These are phyloP conservation scores for Plasmodium blacklocki DNA, from an alignment of 169 alveolate species.

Conservation along the genomic window DNA sequence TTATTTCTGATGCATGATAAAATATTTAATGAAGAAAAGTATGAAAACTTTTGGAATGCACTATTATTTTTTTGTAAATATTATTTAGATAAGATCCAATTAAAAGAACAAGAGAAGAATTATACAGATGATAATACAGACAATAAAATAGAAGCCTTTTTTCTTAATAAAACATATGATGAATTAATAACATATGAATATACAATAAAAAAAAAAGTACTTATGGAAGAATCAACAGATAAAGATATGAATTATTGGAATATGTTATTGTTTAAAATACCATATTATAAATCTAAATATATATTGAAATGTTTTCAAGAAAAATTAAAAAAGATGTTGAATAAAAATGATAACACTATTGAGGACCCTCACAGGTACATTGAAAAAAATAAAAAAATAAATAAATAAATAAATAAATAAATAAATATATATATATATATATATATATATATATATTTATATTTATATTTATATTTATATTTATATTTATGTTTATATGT, in stretches of 20 bases:
- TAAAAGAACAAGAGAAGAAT: slow-evolving; percentile 21
- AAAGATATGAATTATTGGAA: slow-evolving; percentile 89
- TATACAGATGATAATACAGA: slow-evolving; percentile 73
- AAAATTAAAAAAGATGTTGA: background rate
- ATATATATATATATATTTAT: background rate
- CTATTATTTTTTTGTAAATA: slow-evolving; percentile 29
- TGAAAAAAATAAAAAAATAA: background rate
- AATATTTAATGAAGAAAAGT: slow-evolving; percentile 14
- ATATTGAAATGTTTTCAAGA: slow-evolving; percentile 29
- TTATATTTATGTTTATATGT: background rate
- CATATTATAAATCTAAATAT: slow-evolving; percentile 79
- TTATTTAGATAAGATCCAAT: slow-evolving; percentile 2
- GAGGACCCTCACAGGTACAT: background rate
- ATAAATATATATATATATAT: background rate
- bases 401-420: background rate
- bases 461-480: background rate
- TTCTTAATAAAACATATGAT: slow-evolving; percentile 69
- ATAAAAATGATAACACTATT: background rate
- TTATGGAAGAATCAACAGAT: slow-evolving; percentile 61
- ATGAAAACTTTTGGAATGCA: slow-evolving; percentile 29
- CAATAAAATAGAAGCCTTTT: slow-evolving; percentile 77
- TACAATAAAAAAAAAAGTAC: slow-evolving; percentile 82
- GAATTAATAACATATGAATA: slow-evolving; percentile 81
- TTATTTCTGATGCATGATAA: slow-evolving; percentile 21
- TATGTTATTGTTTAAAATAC: slow-evolving; percentile 81